Evolutionary conservation across 2,329 filamentous ascomycete genomes (phyloP), one percentile per base, ranked within the genome.

Genomic region (Didymella sp.): DNA sequence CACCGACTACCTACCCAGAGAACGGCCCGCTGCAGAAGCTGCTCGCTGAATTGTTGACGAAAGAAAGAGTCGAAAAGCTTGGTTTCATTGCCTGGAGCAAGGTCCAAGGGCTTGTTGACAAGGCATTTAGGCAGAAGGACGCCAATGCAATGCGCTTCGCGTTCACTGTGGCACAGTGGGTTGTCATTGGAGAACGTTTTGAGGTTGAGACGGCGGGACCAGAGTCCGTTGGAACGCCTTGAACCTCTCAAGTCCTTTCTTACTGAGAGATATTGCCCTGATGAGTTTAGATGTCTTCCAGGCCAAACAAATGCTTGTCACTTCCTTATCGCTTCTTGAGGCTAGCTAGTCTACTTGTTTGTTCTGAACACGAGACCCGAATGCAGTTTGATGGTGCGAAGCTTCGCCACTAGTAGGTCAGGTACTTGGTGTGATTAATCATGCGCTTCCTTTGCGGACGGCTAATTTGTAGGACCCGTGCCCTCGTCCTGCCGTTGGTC

Each of bases 131-230:
- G 22, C 15, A 69, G 1, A 69, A 69, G 6, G 74, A 78, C 25
- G 50, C 62, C 1, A 49, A 49, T 1, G 69, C 73, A 4, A 77
- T 82, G 63, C 68, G 80, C 30, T 62, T 70, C 28, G 68, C 77
- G 12, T 68, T 80, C 17, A 68, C 73, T 25, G 64, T 79, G 7
- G 79, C 73, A 4, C 73, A 78, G 41, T 81, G 79, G 75, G 76
- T 83, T 4, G 74, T 80, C n/a, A 50, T 83, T 8, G 70, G 71
- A 5, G 64, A 78, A 64, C 67, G 76, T 35, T 82, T 83, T 55
- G 76, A 74, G 2, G 72, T 83, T 12, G 71, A 69, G 59, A 76
- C 21, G 35, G 61, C 59, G 4, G 30, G 13, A 4, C 33, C 49
- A 22, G 27, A 53, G 13, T 15, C 19, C 13, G 46, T 35, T 9